phyloP scores from a whole-genome alignment of 306 rosid species.

The barrel medic (Medicago truncatula) region DNA sequence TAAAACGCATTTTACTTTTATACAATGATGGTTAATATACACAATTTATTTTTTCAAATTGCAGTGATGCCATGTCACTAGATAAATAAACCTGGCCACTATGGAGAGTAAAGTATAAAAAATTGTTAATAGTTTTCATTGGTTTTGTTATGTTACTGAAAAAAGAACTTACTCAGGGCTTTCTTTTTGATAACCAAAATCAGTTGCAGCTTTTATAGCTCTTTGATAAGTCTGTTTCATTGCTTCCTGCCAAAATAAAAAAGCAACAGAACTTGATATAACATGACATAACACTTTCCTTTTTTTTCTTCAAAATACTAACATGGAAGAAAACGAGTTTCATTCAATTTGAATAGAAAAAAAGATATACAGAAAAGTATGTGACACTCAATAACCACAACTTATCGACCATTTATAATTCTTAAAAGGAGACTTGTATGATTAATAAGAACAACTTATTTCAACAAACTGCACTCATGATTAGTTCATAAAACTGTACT shows the following conservation, averaged over 20 bases:
- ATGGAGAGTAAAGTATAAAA: not conserved
- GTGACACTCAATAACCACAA: not conserved
- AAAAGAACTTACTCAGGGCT: slow-evolving; percentile 82
- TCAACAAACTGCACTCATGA: no score
- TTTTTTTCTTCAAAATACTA: not conserved
- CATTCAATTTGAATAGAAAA: slow-evolving; percentile 1
- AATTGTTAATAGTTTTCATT: not conserved
- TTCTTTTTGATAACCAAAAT: slow-evolving; percentile 86
- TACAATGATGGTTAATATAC: no score
- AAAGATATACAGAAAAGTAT: not conserved
- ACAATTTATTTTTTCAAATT: not conserved
- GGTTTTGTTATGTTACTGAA: slow-evolving; percentile 10
- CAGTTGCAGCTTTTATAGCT: slow-evolving; percentile 83
- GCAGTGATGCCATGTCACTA: not conserved
- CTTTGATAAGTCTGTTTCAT: slow-evolving; percentile 95
- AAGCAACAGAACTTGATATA: not conserved
- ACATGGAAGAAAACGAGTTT: not conserved
- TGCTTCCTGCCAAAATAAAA: slow-evolving; percentile 69
- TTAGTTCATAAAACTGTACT: no score
- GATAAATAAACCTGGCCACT: not conserved
- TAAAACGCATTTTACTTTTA: no score
- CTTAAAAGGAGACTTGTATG: no score
- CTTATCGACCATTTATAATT: no score
- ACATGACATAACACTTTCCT: not conserved
- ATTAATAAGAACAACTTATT: no score